Base-by-base conservation (phyloP, 305 asterid genomes). In the Withania somnifera region DNA sequence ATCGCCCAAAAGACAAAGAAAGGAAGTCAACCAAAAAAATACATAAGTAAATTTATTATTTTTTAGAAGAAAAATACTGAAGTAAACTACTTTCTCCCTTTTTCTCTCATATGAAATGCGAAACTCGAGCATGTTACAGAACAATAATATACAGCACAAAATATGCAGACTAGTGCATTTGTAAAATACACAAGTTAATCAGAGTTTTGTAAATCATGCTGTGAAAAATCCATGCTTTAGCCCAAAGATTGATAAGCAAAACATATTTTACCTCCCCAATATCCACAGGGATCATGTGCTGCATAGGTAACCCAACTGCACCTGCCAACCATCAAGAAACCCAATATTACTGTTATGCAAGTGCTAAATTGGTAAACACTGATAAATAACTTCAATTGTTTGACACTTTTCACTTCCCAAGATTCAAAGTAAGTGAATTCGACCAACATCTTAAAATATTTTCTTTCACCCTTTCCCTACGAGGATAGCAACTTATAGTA, bases 221-320 rank as follows among this genome's bases (percentile, higher is more conserved):
- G 42, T 26, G 0, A 63, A 63, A 30, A 15, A 7, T 13, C 11
- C 22, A 15, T 64, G 38, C 38, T 60, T 60, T 60, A 26, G 2
- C 34, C 19, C 1, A 14, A 63, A 61, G 20, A 63, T 63, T 22
- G 15, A 63, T 30, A 63, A 63, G 22, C 20, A 63, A 30, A 7
- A 47, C 13, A 36, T 36, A 54, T 19, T 26, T 56, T 63, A 78
- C 95, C 97, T 93, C 91, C 17, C 95, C 95, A 17, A 88, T 82
- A 47, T 91, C 71, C 36, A 93, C 91, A 6, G 82, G 88, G 79
- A 93, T 91, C 11, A 90, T 92, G 81, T 91, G 98, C 1, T n/a
- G n/a, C n/a, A n/a, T n/a, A n/a, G n/a, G n/a, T n/a, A n/a, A n/a
- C n/a, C n/a, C n/a, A n/a, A n/a, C n/a, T n/a, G n/a, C n/a, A 30